These are phyloP conservation scores for Yarrowia sp. DNA, from an alignment of 805 yeast species.

Conservation along the genomic window DNA sequence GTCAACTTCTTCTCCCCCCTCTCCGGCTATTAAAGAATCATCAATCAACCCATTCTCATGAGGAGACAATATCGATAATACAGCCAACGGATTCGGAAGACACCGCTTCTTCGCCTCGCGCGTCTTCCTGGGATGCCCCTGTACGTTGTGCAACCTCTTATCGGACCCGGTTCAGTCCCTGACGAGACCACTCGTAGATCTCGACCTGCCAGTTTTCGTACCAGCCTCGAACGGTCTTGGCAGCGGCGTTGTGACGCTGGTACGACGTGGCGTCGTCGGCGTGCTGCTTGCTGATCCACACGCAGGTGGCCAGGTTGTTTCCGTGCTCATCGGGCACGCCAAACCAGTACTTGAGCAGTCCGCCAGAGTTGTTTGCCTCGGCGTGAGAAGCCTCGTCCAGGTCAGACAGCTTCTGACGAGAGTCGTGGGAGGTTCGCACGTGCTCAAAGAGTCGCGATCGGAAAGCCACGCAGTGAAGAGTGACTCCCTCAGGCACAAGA, in stretches of 20 bases:
- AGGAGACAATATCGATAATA: constrained; percentile 18
- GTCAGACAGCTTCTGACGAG: constrained; percentile 47
- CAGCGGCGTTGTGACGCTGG: constrained; percentile 14
- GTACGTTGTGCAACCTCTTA: background rate
- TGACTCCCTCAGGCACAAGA: background rate
- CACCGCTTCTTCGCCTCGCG: background rate
- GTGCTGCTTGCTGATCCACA: constrained; percentile 50
- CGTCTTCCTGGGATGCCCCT: constrained; percentile 23
- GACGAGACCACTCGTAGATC: constrained; percentile 11
- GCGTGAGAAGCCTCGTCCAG: constrained; percentile 51
- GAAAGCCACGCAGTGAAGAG: constrained; percentile 48
- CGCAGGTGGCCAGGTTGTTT: constrained; percentile 53
- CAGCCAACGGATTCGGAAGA: constrained; percentile 22
- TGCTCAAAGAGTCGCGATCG: constrained; percentile 49
- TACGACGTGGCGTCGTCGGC: constrained; percentile 44
- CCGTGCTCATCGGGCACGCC: constrained; percentile 52
- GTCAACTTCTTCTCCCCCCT: too few relatives aligned
- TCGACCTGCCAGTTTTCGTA: constrained; percentile 36
- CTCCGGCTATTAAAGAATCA: background rate
- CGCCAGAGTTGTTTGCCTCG: constrained; percentile 53
- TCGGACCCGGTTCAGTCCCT: constrained; percentile 1
- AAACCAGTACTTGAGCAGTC: constrained; percentile 53
- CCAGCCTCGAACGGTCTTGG: constrained; percentile 21
- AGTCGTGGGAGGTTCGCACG: constrained; percentile 46
- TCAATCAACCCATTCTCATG: background rate